These are phyloP conservation scores for Solanum habrochaites DNA, from an alignment of 257 asterid genomes.

Conservation along the genomic window DNA sequence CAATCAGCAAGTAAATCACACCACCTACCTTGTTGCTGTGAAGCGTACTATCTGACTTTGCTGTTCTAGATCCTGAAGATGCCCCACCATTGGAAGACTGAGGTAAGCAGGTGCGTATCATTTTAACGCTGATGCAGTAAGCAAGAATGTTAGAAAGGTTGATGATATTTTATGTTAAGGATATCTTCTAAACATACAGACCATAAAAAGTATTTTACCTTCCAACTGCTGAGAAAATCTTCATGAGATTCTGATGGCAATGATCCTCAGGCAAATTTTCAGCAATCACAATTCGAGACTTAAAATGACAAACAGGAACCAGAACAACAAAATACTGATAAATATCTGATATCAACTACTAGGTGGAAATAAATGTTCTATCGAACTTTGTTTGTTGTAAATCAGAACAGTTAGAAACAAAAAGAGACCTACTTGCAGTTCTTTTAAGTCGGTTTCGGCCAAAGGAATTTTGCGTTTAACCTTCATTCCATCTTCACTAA, in stretches of 20 bases:
- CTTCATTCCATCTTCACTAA: slow-evolving; percentile 81
- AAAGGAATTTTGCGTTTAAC: slow-evolving; percentile 57
- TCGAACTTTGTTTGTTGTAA: background rate
- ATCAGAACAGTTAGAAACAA: background rate
- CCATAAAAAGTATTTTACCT: slow-evolving; percentile 29
- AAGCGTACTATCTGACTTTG: slow-evolving; percentile 50
- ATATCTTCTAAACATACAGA: background rate
- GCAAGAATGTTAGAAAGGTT: background rate
- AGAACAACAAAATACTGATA: background rate
- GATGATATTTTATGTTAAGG: background rate
- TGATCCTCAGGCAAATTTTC: slow-evolving; percentile 90
- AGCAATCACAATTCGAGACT: slow-evolving; percentile 76
- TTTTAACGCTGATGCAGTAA: slow-evolving; percentile 48
- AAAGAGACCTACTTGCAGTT: slow-evolving; percentile 53
- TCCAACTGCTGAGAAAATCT: slow-evolving; percentile 71
- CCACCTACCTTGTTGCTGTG: slow-evolving; percentile 56
- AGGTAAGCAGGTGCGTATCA: slow-evolving; percentile 82
- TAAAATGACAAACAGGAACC: background rate
- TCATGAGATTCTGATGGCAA: slow-evolving; percentile 85
- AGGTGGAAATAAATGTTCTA: background rate
- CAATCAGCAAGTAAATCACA: background rate
- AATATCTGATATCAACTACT: background rate
- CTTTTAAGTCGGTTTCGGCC: slow-evolving; percentile 73
- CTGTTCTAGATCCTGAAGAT: slow-evolving; percentile 39
- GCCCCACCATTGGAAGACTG: slow-evolving; percentile 39